phyloP scores from a whole-genome alignment of 2,329 filamentous ascomycete species.

The Sporothrix protearum region DNA sequence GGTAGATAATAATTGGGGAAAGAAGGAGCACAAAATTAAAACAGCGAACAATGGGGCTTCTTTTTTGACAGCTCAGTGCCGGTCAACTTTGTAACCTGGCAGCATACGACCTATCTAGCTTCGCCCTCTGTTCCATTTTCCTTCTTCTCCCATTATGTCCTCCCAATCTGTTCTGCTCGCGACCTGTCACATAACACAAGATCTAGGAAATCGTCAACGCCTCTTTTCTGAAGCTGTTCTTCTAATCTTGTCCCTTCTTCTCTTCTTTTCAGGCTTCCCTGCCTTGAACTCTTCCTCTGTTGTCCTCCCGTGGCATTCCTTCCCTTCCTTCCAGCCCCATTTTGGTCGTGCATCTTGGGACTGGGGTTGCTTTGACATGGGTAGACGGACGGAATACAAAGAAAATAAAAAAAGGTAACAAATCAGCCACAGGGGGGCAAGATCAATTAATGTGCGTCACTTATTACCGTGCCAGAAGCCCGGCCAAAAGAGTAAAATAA shows the following conservation, averaged over 20 bases:
- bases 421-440: neutral
- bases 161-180: slow-evolving; percentile 31
- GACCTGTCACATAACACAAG: slow-evolving; percentile 51
- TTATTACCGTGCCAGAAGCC: neutral
- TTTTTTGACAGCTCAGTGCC: slow-evolving; percentile 7
- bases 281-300: neutral
- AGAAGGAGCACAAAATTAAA: neutral
- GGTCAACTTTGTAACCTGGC: slow-evolving; percentile 20
- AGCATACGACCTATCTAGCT: neutral
- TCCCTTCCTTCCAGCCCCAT: neutral
- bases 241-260: neutral
- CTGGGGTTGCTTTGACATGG: neutral
- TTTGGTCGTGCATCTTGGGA: neutral
- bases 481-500: neutral
- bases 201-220: slow-evolving; percentile 42
- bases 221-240: slow-evolving; percentile 1
- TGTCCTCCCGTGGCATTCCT: neutral
- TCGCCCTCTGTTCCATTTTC: neutral
- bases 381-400: neutral
- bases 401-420: neutral
- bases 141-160: neutral
- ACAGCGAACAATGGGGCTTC: neutral
- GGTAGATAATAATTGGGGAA: too few relatives aligned
- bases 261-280: neutral
- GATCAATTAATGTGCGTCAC: neutral